A percentile compares a stretch with the other conserved stretches of the same genome.
phyloP scores from a whole-genome alignment of 179 eudicot species.

The Spinacia oleracea region DNA sequence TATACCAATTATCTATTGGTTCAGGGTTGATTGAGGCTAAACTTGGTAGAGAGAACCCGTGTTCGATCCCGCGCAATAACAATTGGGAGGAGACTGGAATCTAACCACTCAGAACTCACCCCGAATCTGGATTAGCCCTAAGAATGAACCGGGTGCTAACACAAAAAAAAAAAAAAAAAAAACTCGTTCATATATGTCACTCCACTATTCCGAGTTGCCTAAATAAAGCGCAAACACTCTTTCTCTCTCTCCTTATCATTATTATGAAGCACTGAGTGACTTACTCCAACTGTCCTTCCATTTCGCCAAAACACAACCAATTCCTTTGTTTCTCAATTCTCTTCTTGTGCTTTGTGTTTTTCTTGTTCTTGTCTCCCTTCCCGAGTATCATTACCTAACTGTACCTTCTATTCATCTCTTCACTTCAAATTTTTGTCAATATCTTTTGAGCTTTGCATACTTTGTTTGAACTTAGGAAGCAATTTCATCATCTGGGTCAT shows the following conservation, averaged over 20 bases:
- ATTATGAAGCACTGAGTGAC: not conserved
- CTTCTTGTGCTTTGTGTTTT: not conserved
- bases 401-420: too few species aligned
- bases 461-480: not conserved
- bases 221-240: constrained; percentile 5
- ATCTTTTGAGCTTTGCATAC: not conserved
- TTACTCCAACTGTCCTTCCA: not conserved
- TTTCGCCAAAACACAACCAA: not conserved
- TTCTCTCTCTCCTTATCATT: constrained; percentile 2
- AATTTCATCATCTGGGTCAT: constrained; percentile 26
- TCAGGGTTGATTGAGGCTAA: too few species aligned
- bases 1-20: too few species aligned
- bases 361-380: not conserved
- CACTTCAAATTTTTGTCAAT: not conserved
- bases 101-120: too few species aligned
- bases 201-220: not conserved
- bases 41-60: too few species aligned
- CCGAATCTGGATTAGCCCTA: too few species aligned
- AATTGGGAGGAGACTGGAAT: too few species aligned
- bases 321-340: not conserved
- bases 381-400: too few species aligned
- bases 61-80: too few species aligned
- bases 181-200: not conserved
- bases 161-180: too few species aligned
- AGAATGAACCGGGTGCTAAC: too few species aligned